A percentile compares a stretch with the other conserved stretches of the same genome.
phyloP scores from a whole-genome alignment of 1,284 basidiomycete genomes.

The Salmacisia buchloeana region DNA sequence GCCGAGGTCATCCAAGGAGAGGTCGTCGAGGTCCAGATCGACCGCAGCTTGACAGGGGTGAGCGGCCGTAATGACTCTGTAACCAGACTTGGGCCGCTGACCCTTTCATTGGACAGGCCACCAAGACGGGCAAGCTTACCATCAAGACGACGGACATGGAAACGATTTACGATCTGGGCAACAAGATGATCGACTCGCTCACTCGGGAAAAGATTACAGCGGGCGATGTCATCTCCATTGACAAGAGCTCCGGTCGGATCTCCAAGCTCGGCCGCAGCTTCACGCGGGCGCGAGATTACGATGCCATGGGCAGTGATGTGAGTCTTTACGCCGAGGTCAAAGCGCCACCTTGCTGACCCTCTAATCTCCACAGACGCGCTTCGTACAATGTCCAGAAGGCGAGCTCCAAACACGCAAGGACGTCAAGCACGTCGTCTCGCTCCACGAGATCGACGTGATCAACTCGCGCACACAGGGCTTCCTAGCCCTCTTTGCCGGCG shows the following conservation, averaged over 20 bases:
- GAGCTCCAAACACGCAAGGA: slow-evolving; percentile 96
- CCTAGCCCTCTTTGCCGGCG: slow-evolving; percentile 62
- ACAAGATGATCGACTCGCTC: slow-evolving; percentile 97
- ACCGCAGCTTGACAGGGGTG: slow-evolving; percentile 90
- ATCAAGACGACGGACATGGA: slow-evolving; percentile 99
- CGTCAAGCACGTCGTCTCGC: slow-evolving; percentile 90
- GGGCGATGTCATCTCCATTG: slow-evolving; percentile 91
- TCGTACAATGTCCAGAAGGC: slow-evolving; percentile 94
- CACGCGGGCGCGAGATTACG: slow-evolving; percentile 91
- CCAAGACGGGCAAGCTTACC: slow-evolving; percentile 94
- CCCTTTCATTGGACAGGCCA: slow-evolving; percentile 61
- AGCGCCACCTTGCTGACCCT: background rate
- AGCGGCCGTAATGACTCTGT: slow-evolving; percentile 39
- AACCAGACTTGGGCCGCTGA: background rate
- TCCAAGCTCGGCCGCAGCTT: slow-evolving; percentile 93
- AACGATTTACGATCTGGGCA: slow-evolving; percentile 96
- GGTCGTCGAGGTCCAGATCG: slow-evolving; percentile 97
- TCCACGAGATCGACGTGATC: slow-evolving; percentile 99
- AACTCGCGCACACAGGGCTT: slow-evolving; percentile 92
- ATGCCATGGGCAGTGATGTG: slow-evolving; percentile 87
- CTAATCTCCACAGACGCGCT: slow-evolving; percentile 69
- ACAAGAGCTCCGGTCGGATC: slow-evolving; percentile 93
- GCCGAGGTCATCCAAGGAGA: slow-evolving; percentile 96
- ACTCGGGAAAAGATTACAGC: slow-evolving; percentile 95
- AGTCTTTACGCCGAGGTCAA: slow-evolving; percentile 47